Evolutionary conservation across 257 asterid genomes (phyloP).

Genomic region (Lithospermum erythrorhizon): DNA sequence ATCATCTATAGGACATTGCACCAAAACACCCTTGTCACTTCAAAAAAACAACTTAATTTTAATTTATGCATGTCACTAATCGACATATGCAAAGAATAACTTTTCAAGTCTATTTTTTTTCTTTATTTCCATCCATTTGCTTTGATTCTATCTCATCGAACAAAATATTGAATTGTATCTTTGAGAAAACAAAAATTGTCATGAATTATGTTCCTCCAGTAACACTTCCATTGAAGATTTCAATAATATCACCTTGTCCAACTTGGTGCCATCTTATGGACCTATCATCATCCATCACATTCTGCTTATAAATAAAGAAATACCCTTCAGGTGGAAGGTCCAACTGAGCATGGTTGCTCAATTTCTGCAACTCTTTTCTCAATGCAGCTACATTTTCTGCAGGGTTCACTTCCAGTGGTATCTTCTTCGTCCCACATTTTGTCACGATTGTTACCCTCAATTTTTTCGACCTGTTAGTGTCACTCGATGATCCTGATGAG

Average conservation of each 20-base stretch:
- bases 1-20: no score
- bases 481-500: slow-evolving; percentile 16
- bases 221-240: slow-evolving; percentile 52
- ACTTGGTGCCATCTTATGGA: slow-evolving; percentile 69
- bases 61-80: no score
- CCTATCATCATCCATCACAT: slow-evolving; percentile 64
- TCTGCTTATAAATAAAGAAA: slow-evolving; percentile 50
- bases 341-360: slow-evolving; percentile 22
- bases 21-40: no score
- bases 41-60: no score
- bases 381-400: slow-evolving; percentile 39
- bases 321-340: slow-evolving; percentile 50
- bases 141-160: no score
- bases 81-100: no score
- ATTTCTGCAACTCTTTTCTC: slow-evolving; percentile 32
- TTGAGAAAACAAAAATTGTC: no score
- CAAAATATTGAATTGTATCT: no score
- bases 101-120: no score
- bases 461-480: slow-evolving; percentile 8
- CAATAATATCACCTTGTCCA: slow-evolving; percentile 48
- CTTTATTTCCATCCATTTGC: no score
- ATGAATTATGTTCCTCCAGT: slow-evolving; percentile 34
- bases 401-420: slow-evolving; percentile 37
- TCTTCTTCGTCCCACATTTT: slow-evolving; percentile 25
- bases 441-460: slow-evolving; percentile 23